Conservation (phyloP, 164 flowering plant species). For the Echeveria elegans region DNA sequence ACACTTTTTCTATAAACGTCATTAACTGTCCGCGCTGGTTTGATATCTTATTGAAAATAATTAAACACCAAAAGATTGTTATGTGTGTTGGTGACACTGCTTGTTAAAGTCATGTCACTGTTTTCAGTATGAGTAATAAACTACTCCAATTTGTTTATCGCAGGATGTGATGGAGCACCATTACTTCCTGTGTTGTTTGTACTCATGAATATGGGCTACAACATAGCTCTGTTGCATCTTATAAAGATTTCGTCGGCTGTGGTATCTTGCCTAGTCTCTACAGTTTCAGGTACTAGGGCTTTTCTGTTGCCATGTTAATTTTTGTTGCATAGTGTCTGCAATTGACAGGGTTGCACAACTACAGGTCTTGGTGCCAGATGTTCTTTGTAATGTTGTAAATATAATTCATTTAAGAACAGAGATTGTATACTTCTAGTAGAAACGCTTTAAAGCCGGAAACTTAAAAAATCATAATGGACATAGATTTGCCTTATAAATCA, state of each 20-base stretch:
- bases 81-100: not conserved
- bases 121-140: not conserved
- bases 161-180: conserved; percentile 97
- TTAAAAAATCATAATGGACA: not conserved
- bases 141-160: conserved; percentile 3
- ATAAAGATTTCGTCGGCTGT: conserved; percentile 92
- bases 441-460: too few species aligned
- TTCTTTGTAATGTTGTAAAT: not conserved
- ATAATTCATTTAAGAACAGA: too few species aligned
- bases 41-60: not conserved
- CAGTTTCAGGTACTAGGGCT: conserved; percentile 66
- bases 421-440: too few species aligned
- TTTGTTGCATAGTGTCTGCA: not conserved
- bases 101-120: not conserved
- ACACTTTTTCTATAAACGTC: not conserved
- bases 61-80: not conserved
- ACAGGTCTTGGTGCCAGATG: not conserved
- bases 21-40: not conserved
- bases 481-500: not conserved
- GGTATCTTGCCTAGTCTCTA: conserved; percentile 83
- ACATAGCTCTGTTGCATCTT: conserved; percentile 81
- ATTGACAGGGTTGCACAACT: not conserved
- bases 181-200: conserved; percentile 75
- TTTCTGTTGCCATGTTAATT: not conserved
- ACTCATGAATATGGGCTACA: conserved; percentile 79